Percentiles rank a stretch among this genome's conserved stretches.
Evolutionary conservation across 2,329 filamentous ascomycete species (phyloP).

Genomic region (Camptophora hylomeconis): DNA sequence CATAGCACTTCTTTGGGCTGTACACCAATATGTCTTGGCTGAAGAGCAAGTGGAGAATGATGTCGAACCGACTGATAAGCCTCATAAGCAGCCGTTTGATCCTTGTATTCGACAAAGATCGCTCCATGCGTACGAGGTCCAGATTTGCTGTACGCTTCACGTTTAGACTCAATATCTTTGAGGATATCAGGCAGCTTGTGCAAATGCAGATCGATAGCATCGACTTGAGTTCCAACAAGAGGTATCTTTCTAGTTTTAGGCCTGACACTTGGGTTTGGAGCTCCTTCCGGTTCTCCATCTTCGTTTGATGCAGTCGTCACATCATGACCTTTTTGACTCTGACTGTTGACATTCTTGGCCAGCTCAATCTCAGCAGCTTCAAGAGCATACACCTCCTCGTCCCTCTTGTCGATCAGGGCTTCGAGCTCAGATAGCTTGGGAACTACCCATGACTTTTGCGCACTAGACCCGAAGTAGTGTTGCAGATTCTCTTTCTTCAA

Average conservation of each 20-base stretch:
- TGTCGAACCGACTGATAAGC: conserved; percentile 51
- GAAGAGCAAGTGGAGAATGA: conserved; percentile 60
- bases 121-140: conserved; percentile 56
- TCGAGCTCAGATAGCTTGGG: conserved; percentile 65
- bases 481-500: conserved; percentile 61
- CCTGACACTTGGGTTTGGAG: conserved; percentile 26
- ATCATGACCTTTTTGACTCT: conserved; percentile 3
- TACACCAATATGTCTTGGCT: conserved; percentile 71
- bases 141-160: conserved; percentile 20
- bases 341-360: conserved; percentile 57
- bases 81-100: conserved; percentile 69
- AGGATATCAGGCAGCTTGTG: conserved; percentile 53
- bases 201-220: conserved; percentile 52
- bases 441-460: conserved; percentile 70
- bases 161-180: conserved; percentile 6
- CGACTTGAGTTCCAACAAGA: conserved; percentile 44
- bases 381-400: conserved; percentile 62
- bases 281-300: conserved; percentile 1
- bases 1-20: conserved; percentile 79
- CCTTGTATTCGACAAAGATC: conserved; percentile 81
- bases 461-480: conserved; percentile 62
- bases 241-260: conserved; percentile 58
- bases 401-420: conserved; percentile 65
- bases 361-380: conserved; percentile 83
- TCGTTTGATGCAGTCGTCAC: neutral